Percentiles rank a stretch among this genome's conserved stretches.
phyloP scores from a whole-genome alignment of 2,329 filamentous ascomycete species.

The Aspergillus aculeatus region DNA sequence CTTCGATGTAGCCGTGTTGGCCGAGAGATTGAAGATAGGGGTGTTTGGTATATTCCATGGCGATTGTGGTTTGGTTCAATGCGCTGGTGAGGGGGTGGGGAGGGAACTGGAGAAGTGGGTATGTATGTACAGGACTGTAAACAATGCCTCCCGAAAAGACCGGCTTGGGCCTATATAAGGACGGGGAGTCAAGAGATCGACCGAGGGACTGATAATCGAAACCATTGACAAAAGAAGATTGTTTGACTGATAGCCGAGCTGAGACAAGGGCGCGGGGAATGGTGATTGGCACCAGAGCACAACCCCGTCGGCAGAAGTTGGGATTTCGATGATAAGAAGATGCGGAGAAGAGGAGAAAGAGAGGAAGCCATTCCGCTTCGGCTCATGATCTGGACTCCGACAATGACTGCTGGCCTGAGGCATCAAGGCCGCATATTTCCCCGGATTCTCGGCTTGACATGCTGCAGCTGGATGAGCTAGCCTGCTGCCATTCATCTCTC shows the following conservation, averaged over 20 bases:
- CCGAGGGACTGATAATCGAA: not conserved
- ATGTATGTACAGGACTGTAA: not conserved
- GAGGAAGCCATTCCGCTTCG: not conserved
- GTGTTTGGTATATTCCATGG: conserved; percentile 27
- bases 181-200: not conserved
- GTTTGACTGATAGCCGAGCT: not conserved
- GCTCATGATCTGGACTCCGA: not conserved
- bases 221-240: not conserved
- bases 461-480: not conserved
- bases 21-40: conserved; percentile 28
- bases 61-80: not conserved
- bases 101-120: no score
- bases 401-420: not conserved
- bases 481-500: no score
- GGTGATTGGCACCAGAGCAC: not conserved
- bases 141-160: not conserved
- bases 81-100: no score
- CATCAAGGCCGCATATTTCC: not conserved
- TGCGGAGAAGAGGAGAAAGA: not conserved
- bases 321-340: not conserved
- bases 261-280: not conserved
- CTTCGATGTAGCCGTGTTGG: conserved; percentile 51
- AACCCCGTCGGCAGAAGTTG: not conserved
- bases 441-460: not conserved
- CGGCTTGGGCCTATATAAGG: not conserved